A percentile compares a stretch with the other conserved stretches of the same genome.
phyloP scores from a whole-genome alignment of 345 rosid genomes.

The Camelina hispida region DNA sequence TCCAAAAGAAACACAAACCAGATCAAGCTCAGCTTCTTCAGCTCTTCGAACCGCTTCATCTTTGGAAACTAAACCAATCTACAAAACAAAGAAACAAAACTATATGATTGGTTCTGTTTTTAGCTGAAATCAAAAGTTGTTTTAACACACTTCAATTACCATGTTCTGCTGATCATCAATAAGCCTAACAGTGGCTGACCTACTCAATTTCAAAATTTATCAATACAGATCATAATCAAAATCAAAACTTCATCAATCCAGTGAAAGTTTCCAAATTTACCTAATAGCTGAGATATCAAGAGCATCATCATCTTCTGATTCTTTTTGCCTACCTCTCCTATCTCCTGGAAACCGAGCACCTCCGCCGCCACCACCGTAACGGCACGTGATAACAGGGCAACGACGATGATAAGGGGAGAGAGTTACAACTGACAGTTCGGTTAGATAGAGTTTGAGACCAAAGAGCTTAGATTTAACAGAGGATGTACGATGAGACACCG shows the following conservation, averaged over 20 bases:
- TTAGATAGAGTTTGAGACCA: conserved; percentile 47
- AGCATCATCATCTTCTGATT: conserved; percentile 62
- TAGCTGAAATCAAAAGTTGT: conserved; percentile 29
- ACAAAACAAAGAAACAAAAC: conserved; percentile 22
- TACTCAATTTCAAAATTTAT: conserved; percentile 35
- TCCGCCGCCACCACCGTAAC: conserved; percentile 54
- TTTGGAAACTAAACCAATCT: conserved; percentile 70
- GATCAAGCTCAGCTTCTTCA: conserved; percentile 81
- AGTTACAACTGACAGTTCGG: conserved; percentile 35
- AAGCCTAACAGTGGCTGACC: conserved; percentile 83
- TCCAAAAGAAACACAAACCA: conserved; percentile 52
- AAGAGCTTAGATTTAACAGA: conserved; percentile 58
- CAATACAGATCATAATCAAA: not conserved
- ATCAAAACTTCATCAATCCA: not conserved
- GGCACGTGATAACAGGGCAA: conserved; percentile 49
- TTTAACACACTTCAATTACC: conserved; percentile 49
- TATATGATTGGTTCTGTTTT: not conserved
- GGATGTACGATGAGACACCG: not conserved
- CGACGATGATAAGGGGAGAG: conserved; percentile 44
- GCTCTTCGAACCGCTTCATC: conserved; percentile 78
- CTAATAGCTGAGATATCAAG: conserved; percentile 71
- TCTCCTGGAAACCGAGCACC: conserved; percentile 49
- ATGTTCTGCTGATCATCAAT: conserved; percentile 80
- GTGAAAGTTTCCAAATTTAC: conserved; percentile 43
- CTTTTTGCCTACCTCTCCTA: conserved; percentile 53